Conservation (phyloP, 768 basidiomycete genomes). For the Lentinula sp. region DNA sequence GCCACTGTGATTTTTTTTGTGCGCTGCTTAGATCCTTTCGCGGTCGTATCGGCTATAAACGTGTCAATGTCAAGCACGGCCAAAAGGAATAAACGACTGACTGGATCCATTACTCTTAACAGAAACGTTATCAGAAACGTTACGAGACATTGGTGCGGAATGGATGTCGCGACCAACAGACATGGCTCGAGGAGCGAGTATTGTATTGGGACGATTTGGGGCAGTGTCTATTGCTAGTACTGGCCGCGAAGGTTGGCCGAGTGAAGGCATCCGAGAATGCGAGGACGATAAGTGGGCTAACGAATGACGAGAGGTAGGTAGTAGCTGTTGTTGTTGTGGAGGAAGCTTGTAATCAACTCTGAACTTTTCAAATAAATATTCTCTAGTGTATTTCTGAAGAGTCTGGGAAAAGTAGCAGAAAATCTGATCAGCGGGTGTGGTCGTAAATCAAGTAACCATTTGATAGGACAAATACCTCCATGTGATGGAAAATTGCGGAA, state of each 20-base stretch:
- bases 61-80: constrained; percentile 9
- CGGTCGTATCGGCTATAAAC: constrained; percentile 7
- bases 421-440: constrained; percentile 1
- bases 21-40: constrained; percentile 55
- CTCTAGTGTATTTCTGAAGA: constrained; percentile 78
- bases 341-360: constrained; percentile 40
- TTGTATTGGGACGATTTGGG: constrained; percentile 37
- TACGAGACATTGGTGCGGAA: constrained; percentile 33
- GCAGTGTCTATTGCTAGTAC: constrained; percentile 60
- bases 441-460: constrained; percentile 9
- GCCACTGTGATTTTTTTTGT: constrained; percentile 86
- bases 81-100: constrained; percentile 19
- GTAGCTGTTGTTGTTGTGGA: constrained; percentile 32
- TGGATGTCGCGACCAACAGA: constrained; percentile 38
- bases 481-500: constrained; percentile 78
- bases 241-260: constrained; percentile 45
- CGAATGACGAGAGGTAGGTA: constrained; percentile 39
- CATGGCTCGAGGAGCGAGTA: constrained; percentile 42
- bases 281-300: constrained; percentile 25
- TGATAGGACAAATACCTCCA: constrained; percentile 55
- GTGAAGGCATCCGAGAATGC: constrained; percentile 37
- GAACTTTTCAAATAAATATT: constrained; percentile 80
- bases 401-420: constrained; percentile 40
- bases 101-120: constrained; percentile 22
- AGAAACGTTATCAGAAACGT: constrained; percentile 28